Base-by-base conservation (phyloP, 495 filamentous ascomycete genomes). In the Neurospora sublineolata region DNA sequence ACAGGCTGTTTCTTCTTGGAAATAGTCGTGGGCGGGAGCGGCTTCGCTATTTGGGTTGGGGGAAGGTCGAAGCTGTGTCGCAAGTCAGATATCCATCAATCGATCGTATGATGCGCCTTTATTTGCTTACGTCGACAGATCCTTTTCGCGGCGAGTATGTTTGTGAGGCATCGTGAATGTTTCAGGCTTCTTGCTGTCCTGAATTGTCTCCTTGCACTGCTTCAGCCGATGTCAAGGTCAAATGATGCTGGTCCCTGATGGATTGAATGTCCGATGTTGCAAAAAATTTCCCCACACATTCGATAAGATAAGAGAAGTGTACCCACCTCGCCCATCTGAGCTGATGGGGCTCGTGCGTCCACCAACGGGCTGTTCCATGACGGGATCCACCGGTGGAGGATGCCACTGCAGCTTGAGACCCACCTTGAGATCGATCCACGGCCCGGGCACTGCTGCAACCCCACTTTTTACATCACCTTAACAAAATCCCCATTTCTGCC, bases 141-240 rank as follows among this genome's bases (percentile, higher is more conserved):
- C 85, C 70, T 87, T 86, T 72, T 87, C 79, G 77, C 79, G 87
- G 77, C 84, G 85, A 68, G 90, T 93, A 79, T 95, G 92, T 80
- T 94, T 95, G 84, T 94, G 92, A 82, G 92, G 92, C 92, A 95
- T 95, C 46, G 72, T 77, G 72, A 41, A 33, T 52, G 30, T 44
- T 7, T 30, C 11, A 27, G 37, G 69, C 27, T 67, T 69, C 37
- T 67, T 69, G 68, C 52, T 37, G 9, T 68, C 69, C 68, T 71
- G 68, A 71, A 71, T 46, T 71, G 69, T 70, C 40, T 37, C 8
- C 67, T 27, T 20, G 67, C 67, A 16, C 10, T 68, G 67, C 67
- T 37, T 40, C 33, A 42, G 67, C 67, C 33, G 23, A 20, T 20
- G 58, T 69, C 33, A 69, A 27, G 33, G 23, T 33, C 27, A 42